Evolutionary conservation across 805 yeast species (phyloP).

Genomic region (Starmerella scarabaei): DNA sequence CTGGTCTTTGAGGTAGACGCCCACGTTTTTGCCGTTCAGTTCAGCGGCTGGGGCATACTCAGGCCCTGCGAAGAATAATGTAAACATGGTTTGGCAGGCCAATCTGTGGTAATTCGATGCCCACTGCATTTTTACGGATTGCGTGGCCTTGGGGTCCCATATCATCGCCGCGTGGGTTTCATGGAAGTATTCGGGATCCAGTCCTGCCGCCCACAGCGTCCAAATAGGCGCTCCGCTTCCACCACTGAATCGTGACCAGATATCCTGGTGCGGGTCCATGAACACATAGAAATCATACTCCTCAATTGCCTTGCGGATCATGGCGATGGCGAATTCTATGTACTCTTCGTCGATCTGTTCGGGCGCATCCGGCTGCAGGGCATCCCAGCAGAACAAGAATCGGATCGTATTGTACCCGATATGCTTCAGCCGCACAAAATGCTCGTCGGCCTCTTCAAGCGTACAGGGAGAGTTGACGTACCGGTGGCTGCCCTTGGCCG

Average conservation of each 20-base stretch:
- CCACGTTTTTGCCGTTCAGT: constrained; percentile 62
- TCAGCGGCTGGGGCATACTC: constrained; percentile 60
- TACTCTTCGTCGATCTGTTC: constrained; percentile 66
- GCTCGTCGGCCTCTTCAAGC: constrained; percentile 54
- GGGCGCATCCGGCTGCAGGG: constrained; percentile 79
- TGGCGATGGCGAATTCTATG: constrained; percentile 52
- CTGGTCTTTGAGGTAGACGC: constrained; percentile 56
- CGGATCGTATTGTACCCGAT: constrained; percentile 75
- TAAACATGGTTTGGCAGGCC: constrained; percentile 74
- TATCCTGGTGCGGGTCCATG: constrained; percentile 86
- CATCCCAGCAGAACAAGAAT: constrained; percentile 81
- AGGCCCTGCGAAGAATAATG: constrained; percentile 69
- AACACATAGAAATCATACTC: constrained; percentile 62
- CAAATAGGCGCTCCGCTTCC: constrained; percentile 92
- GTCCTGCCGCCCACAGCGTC: constrained; percentile 85
- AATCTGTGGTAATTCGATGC: constrained; percentile 68
- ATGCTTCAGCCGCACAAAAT: constrained; percentile 53
- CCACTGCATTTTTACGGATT: constrained; percentile 69
- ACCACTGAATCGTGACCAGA: constrained; percentile 82
- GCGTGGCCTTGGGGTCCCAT: constrained; percentile 39
- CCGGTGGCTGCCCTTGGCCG: constrained; percentile 38
- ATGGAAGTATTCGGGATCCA: constrained; percentile 53
- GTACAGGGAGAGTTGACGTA: constrained; percentile 75
- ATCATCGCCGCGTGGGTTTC: constrained; percentile 67
- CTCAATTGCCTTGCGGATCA: constrained; percentile 42